A percentile compares a stretch with the other conserved stretches of the same genome.
These are phyloP conservation scores for Phyllostachys edulis DNA, from an alignment of 176 grass and related monocot genomes.

Conservation along the genomic window DNA sequence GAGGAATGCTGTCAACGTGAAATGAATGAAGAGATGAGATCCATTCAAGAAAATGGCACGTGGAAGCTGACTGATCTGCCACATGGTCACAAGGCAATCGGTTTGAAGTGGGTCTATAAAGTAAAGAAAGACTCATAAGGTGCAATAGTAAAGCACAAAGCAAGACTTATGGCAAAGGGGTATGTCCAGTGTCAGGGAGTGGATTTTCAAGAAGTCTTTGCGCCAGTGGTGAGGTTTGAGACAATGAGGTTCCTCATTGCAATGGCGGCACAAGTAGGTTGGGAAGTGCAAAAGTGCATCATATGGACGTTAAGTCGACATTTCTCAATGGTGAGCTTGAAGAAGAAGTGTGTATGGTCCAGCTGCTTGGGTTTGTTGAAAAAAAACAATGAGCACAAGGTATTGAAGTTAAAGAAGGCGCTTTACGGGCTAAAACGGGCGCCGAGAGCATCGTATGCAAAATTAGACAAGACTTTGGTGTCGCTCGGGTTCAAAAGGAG, in stretches of 20 bases:
- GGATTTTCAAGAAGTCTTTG: background rate
- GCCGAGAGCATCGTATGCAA: background rate
- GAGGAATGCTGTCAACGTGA: too few relatives aligned
- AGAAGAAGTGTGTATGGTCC: background rate
- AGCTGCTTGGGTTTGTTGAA: background rate
- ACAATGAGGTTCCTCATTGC: background rate
- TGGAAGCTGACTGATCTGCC: background rate
- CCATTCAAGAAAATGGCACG: background rate
- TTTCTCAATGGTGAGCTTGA: background rate
- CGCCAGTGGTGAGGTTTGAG: rapidly evolving
- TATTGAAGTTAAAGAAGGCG: background rate
- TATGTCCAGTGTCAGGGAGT: background rate
- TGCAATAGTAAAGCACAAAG: background rate
- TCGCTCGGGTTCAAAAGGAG: background rate
- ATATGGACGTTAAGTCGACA: background rate
- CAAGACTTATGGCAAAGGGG: background rate
- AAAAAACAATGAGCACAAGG: background rate
- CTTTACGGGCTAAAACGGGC: background rate
- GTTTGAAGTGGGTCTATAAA: background rate
- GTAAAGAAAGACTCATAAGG: background rate
- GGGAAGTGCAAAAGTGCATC: background rate
- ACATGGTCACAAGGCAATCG: background rate
- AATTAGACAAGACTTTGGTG: background rate
- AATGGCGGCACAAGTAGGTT: background rate
- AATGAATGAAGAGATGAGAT: background rate